Evolutionary conservation across 495 filamentous ascomycete species (phyloP), one percentile per base, ranked within the genome.

Genomic region (Annulohypoxylon maeteangense): DNA sequence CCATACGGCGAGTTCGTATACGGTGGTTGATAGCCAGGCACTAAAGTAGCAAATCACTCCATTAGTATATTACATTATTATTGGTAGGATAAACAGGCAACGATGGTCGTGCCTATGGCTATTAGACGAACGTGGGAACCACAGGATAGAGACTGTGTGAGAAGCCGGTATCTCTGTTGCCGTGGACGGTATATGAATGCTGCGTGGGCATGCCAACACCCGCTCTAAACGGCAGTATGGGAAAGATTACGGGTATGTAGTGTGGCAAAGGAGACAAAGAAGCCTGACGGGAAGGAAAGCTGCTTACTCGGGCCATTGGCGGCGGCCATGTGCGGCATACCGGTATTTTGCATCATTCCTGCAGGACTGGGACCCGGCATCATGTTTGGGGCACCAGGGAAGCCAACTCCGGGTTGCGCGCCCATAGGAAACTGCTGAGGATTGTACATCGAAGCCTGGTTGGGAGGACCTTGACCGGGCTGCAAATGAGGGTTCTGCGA

Each of bases 261-360:
- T 62, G 67, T 55, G 59, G 32, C 62, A 48, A 65, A 45, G 55
- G 45, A 50, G 42, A 71, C 69, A 70, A 68, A 61, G 63, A 75
- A 67, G 50, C 54, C 42, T 48, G 68, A 72, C 56, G 48, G 62
- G 48, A 75, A 67, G 68, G 45, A 68, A 75, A 68, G 67, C 60
- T 40, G 59, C 83, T 82, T 81, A 85, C 82, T 84, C 72, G 84
- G 83, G 62, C 81, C 80, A 82, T 84, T 85, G 62, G 81, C 76
- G 36, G 68, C 69, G 72, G 77, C 80, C 82, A 83, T 83, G 80
- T 84, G 83, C 65, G 76, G 82, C 83, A 85, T 83, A 75, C 75
- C 81, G 77, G 82, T 60, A 74, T 82, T 84, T 80, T 83, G 83
- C 83, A 85, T 85, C 82, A 86, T 84, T 77, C 80, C 83, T 79